Evolutionary conservation across 345 rosid species (phyloP), one percentile per base, ranked within the genome.

Genomic region (Pistacia vera): DNA sequence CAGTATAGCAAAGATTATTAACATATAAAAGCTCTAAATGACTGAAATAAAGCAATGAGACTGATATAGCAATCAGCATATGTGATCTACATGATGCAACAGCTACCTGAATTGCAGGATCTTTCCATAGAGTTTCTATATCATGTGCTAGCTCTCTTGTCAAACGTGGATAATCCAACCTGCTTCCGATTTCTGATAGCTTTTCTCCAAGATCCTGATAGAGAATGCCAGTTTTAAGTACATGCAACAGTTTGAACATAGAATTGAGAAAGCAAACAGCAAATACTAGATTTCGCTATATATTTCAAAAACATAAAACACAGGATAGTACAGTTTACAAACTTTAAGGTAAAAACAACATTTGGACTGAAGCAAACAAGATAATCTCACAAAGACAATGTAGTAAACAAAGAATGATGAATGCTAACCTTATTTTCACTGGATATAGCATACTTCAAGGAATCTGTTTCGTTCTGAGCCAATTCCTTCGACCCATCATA

Each of bases 401-500:
- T 11, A 55, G 41, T 18, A 52, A 75, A 67, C 56, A 48, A 46
- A 25, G 22, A 73, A 66, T 33, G 57, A 67, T 57, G 67, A 76
- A 56, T 64, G 79, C 85, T 67, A 81, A 97, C 99, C 95, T 91
- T 89, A 76, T 85, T 91, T 81, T 87, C 97, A 78, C 79, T 44
- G 75, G 94, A 88, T 72, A 97, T 38, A 68, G 63, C 84, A 82
- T 82, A 97, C 79, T 88, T 92, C 68, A 85, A 83, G 58, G 90
- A 81, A 80, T 88, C 92, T 61, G 86, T 16, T 78, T 87, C 98
- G 64, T 92, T 92, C 83, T 89, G 95, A 73, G 96, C 87, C 88
- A 94, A 86, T 83, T 97, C 99, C 88, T 92, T 92, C 22, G 98
- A 88, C 54, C 98, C 99, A 68, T 97, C 99, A 73, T 87, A 86